Base-by-base conservation (phyloP, 148 eudicot species). In the Vaccinium corymbosum region DNA sequence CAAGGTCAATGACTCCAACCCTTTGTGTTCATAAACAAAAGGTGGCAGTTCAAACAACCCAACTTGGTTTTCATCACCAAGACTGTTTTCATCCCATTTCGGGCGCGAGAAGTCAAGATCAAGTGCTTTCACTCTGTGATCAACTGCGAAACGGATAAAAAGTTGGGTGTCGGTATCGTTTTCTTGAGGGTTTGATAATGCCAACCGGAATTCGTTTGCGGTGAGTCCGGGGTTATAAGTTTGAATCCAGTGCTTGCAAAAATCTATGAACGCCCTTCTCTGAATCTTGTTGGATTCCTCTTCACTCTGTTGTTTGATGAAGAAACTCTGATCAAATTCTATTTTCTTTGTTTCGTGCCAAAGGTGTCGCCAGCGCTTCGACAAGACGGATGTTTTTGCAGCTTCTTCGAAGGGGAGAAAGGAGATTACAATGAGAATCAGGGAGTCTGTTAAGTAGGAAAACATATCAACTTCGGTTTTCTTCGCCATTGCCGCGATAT, bases 351-450 rank as follows among this genome's bases (percentile, higher is more conserved):
- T 82, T 9, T 12, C 49, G 14, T 27, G 78, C 90, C 90, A 88
- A 4, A 84, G 2, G 66, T 52, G 0, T 1, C 62, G 83, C 88
- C 90, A 91, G 7, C 25, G 64, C 16, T 25, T 85, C 0, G 90
- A 72, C 10, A 91, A 61, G 14, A 85, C 15, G 3, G 83, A 81
- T 5, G 88, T 89, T 25, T 84, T 79, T 4, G 83, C 88, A 0
- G 90, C 91, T n/a, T 89, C 91, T 86, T 85, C 79, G 70, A 87
- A 48, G 2, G 91, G 90, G 57, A 90, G 55, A 19, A 81, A n/a
- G 12, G 91, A 91, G 29, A 89, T 55, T 25, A 91, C 83, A 35
- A 48, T 32, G 56, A 85, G 17, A 17, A 84, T n/a, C 1, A 89
- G 46, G 9, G 70, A 1, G 3, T 88, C 88, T 7, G 87, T 72